A percentile compares a stretch with the other conserved stretches of the same genome.
These are phyloP conservation scores for Xylaria hypoxylon DNA, from an alignment of 2,329 filamentous ascomycete genomes.

Conservation along the genomic window DNA sequence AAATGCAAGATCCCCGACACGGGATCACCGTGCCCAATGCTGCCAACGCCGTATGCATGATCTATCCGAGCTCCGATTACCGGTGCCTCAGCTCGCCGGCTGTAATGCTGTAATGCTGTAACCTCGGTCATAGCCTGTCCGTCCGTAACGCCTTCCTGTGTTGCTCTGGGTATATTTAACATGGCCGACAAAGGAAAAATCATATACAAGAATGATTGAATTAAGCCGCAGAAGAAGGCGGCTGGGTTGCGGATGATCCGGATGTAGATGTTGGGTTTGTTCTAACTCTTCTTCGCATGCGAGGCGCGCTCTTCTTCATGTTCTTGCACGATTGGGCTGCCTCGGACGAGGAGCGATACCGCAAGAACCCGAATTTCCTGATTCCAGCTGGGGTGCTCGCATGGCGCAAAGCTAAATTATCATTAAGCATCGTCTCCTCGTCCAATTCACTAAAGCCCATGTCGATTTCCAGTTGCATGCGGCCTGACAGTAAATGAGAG, in stretches of 20 bases:
- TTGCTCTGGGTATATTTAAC: slow-evolving; percentile 46
- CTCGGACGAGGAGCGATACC: slow-evolving; percentile 48
- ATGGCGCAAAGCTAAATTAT: slow-evolving; percentile 39
- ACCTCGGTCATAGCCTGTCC: slow-evolving; percentile 20
- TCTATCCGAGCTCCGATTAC: slow-evolving; percentile 33
- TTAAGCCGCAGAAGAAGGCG: slow-evolving; percentile 31
- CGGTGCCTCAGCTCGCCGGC: slow-evolving; percentile 30
- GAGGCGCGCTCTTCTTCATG: slow-evolving; percentile 47
- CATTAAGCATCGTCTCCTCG: slow-evolving; percentile 38
- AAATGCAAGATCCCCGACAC: slow-evolving; percentile 28
- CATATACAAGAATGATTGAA: slow-evolving; percentile 30
- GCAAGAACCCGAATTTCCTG: slow-evolving; percentile 43
- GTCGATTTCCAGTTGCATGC: slow-evolving; percentile 45
- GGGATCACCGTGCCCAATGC: slow-evolving; percentile 42
- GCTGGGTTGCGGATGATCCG: slow-evolving; percentile 26
- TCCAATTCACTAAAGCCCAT: slow-evolving; percentile 35
- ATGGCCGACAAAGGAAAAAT: slow-evolving; percentile 32
- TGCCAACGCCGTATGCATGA: slow-evolving; percentile 33
- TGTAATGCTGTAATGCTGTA: slow-evolving; percentile 40
- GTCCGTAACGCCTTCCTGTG: slow-evolving; percentile 38
- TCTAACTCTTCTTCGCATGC: slow-evolving; percentile 47
- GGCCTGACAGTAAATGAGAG: slow-evolving; percentile 24
- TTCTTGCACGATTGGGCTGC: slow-evolving; percentile 47
- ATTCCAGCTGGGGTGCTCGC: slow-evolving; percentile 44
- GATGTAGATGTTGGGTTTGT: slow-evolving; percentile 27